Percentiles rank a stretch among this genome's conserved stretches.
phyloP scores from a whole-genome alignment of 2,329 filamentous ascomycete genomes.

The Fusarium sp. region DNA sequence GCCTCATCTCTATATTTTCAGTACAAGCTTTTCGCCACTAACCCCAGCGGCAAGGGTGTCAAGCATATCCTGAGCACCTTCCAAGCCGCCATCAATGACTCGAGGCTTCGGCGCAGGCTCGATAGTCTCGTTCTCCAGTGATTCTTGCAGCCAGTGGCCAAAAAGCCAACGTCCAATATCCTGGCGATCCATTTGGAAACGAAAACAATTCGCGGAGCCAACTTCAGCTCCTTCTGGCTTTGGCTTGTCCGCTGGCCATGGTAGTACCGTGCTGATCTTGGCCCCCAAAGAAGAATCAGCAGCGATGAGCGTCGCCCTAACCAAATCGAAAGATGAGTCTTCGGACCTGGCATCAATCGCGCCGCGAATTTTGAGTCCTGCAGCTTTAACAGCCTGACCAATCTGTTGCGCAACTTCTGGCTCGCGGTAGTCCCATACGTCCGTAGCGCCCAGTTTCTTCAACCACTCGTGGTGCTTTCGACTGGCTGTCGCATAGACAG shows the following conservation, averaged over 20 bases:
- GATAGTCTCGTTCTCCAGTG: neutral
- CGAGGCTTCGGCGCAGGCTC: neutral
- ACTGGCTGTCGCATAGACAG: constrained; percentile 31
- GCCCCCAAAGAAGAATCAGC: fast-evolving
- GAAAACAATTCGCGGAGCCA: neutral
- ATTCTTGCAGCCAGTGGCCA: neutral
- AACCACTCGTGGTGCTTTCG: constrained; percentile 28
- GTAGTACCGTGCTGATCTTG: neutral
- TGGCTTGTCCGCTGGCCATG: neutral
- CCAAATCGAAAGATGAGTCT: neutral
- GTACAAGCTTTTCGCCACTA: constrained; percentile 5
- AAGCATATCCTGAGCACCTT: neutral
- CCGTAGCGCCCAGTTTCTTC: neutral
- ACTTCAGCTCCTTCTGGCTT: neutral
- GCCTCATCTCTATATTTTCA: neutral
- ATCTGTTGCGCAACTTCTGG: neutral
- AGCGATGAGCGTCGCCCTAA: fast-evolving
- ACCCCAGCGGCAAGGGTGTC: neutral
- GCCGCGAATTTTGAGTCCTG: neutral
- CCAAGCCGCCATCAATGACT: neutral
- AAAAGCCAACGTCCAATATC: neutral
- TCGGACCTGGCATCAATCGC: neutral
- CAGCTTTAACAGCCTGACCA: fast-evolving
- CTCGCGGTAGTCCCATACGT: neutral
- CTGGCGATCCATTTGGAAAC: fast-evolving